Base-by-base conservation (phyloP, 2,329 filamentous ascomycete genomes). In the Rhexocercosporidium sp. region DNA sequence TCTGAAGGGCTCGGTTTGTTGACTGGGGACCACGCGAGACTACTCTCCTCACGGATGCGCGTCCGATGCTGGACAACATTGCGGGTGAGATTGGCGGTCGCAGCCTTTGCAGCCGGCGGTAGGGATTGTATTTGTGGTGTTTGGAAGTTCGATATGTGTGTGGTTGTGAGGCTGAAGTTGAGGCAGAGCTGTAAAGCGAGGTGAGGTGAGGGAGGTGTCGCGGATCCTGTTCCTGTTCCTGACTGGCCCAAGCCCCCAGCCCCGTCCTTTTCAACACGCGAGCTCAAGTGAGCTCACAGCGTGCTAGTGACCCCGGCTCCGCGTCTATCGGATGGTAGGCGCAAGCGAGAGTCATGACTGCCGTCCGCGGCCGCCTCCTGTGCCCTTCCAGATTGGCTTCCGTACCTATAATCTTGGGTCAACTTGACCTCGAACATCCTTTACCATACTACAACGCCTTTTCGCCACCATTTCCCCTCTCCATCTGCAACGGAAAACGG, bases 61-160 rank as follows among this genome's bases (percentile, higher is more conserved):
- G 75, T 63, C 76, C 73, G 66, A 76, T 73, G 54, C 69, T 70
- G 51, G 75, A 74, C 62, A 78, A 67, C 78, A 79, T 79, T 62
- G 57, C 71, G 51, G 61, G 34, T 41, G 51, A 54, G 31, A 20
- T 37, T n/a, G 25, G 22, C 34, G 34, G 60, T 61, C 41, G 41
- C 41, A 47, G 31, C 54, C 31, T 34, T 34, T 31, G 20, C 22
- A 29, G 25, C 22, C 46, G 18, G 31, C 34, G 25, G 31, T 41
- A 12, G 27, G 12, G n/a, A 57, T 39, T 46, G 31, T 22, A 29
- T 20, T n/a, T 49, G 44, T 11, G 8, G 34, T 37, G 34, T 37
- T 37, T 37, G 34, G 34, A 16, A 6, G 29, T 25, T 11, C 44
- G 44, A 47, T 62, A n/a, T 53, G 59, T 25, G 7, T 37, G 12